phyloP scores from a whole-genome alignment of 306 rosid genomes.

The Corylus heterophylla region DNA sequence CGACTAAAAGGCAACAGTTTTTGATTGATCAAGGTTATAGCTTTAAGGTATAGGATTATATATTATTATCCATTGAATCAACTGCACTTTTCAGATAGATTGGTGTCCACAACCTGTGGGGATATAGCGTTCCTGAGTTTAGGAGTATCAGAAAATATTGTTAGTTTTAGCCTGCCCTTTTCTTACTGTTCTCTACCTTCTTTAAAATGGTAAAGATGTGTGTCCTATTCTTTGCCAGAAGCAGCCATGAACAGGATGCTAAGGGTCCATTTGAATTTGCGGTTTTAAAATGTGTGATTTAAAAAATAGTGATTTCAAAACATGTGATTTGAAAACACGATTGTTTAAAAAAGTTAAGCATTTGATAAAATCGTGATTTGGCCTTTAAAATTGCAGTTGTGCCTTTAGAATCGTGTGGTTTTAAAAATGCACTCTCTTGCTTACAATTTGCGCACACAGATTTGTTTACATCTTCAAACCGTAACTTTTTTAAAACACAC shows the following conservation, averaged over 20 bases:
- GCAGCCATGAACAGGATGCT: not conserved
- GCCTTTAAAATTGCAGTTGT: no score
- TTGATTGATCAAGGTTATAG: slow-evolving; percentile 99
- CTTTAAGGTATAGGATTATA: slow-evolving; percentile 66
- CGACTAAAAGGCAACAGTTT: slow-evolving; percentile 95
- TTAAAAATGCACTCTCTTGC: no score
- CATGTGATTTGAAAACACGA: no score
- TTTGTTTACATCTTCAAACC: no score
- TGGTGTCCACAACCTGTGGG: not conserved
- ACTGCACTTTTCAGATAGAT: not conserved
- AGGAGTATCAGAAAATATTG: not conserved
- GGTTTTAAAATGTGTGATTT: no score
- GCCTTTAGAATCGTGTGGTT: no score
- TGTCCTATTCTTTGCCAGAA: not conserved
- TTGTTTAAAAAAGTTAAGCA: no score
- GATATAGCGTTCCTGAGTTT: not conserved
- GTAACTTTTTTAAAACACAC: no score
- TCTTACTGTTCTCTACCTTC: not conserved
- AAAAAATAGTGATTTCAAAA: no score
- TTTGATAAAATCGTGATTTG: no score
- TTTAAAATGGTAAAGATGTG: not conserved
- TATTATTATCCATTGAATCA: not conserved
- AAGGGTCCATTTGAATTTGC: not conserved
- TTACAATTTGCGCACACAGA: no score
- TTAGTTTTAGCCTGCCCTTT: not conserved